Percentiles rank a stretch among this genome's conserved stretches.
These are phyloP conservation scores for Saccharomycopsis sp. DNA, from an alignment of 805 yeast genomes.

Conservation along the genomic window DNA sequence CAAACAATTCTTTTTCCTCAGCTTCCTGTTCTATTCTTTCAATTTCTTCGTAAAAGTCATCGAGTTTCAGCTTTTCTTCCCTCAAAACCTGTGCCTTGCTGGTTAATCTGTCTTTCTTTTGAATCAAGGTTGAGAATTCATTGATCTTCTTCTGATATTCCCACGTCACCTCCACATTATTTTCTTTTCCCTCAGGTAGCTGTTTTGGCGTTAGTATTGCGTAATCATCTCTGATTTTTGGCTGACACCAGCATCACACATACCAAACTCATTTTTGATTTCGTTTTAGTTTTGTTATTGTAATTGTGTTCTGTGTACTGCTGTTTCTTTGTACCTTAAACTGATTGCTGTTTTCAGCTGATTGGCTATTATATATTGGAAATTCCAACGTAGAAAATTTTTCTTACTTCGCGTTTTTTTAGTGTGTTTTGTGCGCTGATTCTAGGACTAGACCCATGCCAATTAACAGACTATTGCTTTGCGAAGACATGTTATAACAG, in stretches of 20 bases:
- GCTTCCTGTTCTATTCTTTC: slow-evolving; percentile 59
- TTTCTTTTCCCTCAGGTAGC: slow-evolving; percentile 49
- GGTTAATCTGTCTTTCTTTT: slow-evolving; percentile 55
- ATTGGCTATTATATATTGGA: no score
- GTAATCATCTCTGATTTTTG: neutral
- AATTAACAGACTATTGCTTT: no score
- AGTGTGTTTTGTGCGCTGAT: no score
- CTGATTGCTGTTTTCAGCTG: no score
- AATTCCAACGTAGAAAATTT: no score
- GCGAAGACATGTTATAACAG: no score
- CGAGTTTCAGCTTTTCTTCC: slow-evolving; percentile 80
- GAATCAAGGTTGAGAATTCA: slow-evolving; percentile 75
- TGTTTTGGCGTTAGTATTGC: slow-evolving; percentile 10
- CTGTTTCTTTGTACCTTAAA: no score
- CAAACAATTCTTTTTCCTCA: slow-evolving; percentile 24
- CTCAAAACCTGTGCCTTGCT: slow-evolving; percentile 42
- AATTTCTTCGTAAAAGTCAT: slow-evolving; percentile 77
- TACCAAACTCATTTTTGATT: neutral
- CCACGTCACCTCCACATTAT: slow-evolving; percentile 60
- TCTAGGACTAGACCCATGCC: no score
- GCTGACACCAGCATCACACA: neutral
- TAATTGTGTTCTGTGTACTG: no score
- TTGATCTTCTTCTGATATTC: slow-evolving; percentile 88
- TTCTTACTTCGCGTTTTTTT: no score
- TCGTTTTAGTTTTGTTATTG: no score